Evolutionary conservation across 2,329 filamentous ascomycete species (phyloP).

Genomic region (Fusarium anguioides): DNA sequence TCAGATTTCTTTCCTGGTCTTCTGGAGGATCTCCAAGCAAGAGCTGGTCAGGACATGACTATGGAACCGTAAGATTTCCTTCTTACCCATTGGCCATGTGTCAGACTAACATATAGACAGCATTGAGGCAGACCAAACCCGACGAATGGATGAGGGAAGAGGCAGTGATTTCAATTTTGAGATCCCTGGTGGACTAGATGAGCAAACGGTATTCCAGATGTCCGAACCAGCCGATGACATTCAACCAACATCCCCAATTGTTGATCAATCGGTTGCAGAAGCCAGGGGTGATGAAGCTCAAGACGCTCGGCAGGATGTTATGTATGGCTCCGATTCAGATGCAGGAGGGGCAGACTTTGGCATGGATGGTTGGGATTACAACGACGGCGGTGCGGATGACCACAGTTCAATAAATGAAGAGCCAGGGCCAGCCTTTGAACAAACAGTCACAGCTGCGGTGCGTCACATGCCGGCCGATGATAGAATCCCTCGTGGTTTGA

Average conservation of each 20-base stretch:
- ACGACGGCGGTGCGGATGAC: slow-evolving; percentile 34
- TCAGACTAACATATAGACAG: slow-evolving; percentile 36
- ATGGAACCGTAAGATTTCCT: slow-evolving; percentile 54
- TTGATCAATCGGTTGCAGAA: slow-evolving; percentile 35
- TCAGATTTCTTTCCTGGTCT: slow-evolving; percentile 65
- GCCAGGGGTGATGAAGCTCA: slow-evolving; percentile 31
- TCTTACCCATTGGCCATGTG: not conserved
- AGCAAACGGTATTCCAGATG: slow-evolving; percentile 65
- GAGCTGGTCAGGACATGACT: slow-evolving; percentile 53
- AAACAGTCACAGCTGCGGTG: slow-evolving; percentile 8
- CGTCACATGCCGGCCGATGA: slow-evolving; percentile 19
- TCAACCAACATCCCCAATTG: slow-evolving; percentile 43
- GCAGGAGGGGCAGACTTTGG: slow-evolving; percentile 29
- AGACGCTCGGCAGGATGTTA: slow-evolving; percentile 23
- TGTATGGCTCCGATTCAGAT: slow-evolving; percentile 38
- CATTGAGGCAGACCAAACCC: slow-evolving; percentile 55
- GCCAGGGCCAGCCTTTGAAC: slow-evolving; percentile 15
- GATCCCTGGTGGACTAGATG: slow-evolving; percentile 59
- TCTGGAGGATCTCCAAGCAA: slow-evolving; percentile 56
- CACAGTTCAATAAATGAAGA: slow-evolving; percentile 42
- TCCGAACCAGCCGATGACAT: slow-evolving; percentile 49
- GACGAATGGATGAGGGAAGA: slow-evolving; percentile 55
- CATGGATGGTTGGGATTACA: slow-evolving; percentile 34
- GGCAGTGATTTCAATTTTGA: slow-evolving; percentile 65
- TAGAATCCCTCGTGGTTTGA: slow-evolving; percentile 29